These are phyloP conservation scores for Lobosporangium transversale DNA, from an alignment of 192 early-diverging fungal species.

Conservation along the genomic window DNA sequence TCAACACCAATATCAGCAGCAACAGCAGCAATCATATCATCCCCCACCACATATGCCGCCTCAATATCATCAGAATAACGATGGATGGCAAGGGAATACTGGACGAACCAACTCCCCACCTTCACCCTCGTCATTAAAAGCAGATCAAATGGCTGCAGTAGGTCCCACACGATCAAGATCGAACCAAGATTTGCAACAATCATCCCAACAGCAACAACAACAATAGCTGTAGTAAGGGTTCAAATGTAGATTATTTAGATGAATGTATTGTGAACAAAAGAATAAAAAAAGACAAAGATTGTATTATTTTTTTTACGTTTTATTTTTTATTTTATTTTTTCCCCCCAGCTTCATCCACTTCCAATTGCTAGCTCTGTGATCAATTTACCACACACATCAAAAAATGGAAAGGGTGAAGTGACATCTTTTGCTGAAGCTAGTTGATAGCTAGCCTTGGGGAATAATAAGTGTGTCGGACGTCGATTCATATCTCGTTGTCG, in stretches of 20 bases:
- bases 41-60: neutral
- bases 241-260: neutral
- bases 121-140: no score
- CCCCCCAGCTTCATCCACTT: slow-evolving; percentile 53
- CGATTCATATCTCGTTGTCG: slow-evolving; percentile 43
- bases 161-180: neutral
- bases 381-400: slow-evolving; percentile 92
- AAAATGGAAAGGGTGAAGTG: slow-evolving; percentile 86
- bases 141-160: no score
- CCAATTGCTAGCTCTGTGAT: slow-evolving; percentile 95
- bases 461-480: slow-evolving; percentile 46
- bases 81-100: neutral
- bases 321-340: no score
- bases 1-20: slow-evolving; percentile 8
- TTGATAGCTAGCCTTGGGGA: slow-evolving; percentile 45
- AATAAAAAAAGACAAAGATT: neutral
- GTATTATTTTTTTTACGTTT: neutral
- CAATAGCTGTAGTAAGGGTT: slow-evolving; percentile 37
- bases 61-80: neutral
- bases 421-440: slow-evolving; percentile 56
- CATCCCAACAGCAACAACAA: slow-evolving; percentile 35
- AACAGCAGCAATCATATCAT: slow-evolving; percentile 2
- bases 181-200: neutral
- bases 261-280: neutral
- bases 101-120: neutral